Evolutionary conservation across 2,329 filamentous ascomycete genomes (phyloP).

Genomic region (Neoarthrinium moseri): DNA sequence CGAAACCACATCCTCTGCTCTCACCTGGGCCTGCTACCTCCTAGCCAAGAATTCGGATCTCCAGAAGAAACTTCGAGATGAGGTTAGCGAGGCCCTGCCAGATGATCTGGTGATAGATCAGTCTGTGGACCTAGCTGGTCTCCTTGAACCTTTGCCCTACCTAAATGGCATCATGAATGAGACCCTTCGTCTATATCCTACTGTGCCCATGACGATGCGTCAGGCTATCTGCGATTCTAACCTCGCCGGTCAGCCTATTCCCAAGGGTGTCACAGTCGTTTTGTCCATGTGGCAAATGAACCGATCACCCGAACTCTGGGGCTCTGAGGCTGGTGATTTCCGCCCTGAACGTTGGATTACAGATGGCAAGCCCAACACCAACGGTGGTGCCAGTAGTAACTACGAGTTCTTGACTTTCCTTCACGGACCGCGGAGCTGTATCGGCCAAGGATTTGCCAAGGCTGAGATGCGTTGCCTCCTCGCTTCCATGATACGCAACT

Average conservation of each 20-base stretch:
- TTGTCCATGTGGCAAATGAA: conserved; percentile 62
- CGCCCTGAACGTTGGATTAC: conserved; percentile 68
- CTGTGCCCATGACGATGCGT: conserved; percentile 65
- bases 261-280: conserved; percentile 62
- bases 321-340: conserved; percentile 63
- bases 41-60: conserved; percentile 57
- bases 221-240: conserved; percentile 54
- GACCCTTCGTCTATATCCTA: conserved; percentile 64
- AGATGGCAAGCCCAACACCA: conserved; percentile 45
- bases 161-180: conserved; percentile 70
- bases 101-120: conserved; percentile 9
- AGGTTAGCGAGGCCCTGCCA: conserved; percentile 53
- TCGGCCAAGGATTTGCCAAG: conserved; percentile 69
- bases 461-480: conserved; percentile 74
- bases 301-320: conserved; percentile 63
- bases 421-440: conserved; percentile 69
- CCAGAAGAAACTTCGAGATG: conserved; percentile 58
- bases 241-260: conserved; percentile 58
- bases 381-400: conserved; percentile 66
- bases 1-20: conserved; percentile 63
- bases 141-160: conserved; percentile 64
- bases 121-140: conserved; percentile 37
- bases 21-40: conserved; percentile 62
- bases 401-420: conserved; percentile 69
- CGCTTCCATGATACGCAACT: conserved; percentile 64